Base-by-base conservation (phyloP, 2,329 filamentous ascomycete species). In the Gnomoniopsis sp. region DNA sequence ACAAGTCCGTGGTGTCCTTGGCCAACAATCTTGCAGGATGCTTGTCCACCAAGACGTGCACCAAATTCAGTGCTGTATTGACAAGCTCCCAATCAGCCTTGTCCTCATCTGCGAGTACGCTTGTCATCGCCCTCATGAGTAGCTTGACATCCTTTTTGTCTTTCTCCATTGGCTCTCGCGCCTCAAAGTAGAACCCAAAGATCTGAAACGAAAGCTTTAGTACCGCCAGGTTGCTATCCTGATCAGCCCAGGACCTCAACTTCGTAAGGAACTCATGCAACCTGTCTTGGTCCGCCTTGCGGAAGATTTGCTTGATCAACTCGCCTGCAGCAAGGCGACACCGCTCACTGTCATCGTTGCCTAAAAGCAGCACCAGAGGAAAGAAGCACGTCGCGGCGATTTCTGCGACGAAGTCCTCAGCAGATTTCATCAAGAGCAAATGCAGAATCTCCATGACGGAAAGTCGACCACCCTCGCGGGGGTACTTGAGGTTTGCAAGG, bases 391-490 rank as follows among this genome's bases (percentile, higher is more conserved):
- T 89, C 1, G 85, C 85, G 0, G 91, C 82, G 36, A 96, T 84
- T 64, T 96, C 90, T 70, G 96, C 91, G 8, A 93, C 85, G 49
- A 93, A 85, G 26, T 92, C 89, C 43, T 91, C 85, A 0, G 89
- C 88, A 4, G 93, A 88, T 74, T 97, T 98, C 63, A 85, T 87
- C 22, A 98, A 79, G n/a, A 99, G 79, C 47, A 93, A 80, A 69
- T 96, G 88, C 49, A 97, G 81, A 3, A 93, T 86, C 74, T 99
- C 95, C 85, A 99, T 91, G 30, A 97, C 91, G 1, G 93, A 97
- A 61, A 96, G 81, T 41, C 96, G 85, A 30, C 95, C 95, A 61
- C 95, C 90, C 65, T 92, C 87, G 67, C 96, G 87, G 47, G 93
- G 86, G 71, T 97, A 99, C 60, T 93, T 88, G 64, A 99, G 79